Base-by-base conservation (phyloP, 305 asterid genomes). In the Fraxinus baroniana region DNA sequence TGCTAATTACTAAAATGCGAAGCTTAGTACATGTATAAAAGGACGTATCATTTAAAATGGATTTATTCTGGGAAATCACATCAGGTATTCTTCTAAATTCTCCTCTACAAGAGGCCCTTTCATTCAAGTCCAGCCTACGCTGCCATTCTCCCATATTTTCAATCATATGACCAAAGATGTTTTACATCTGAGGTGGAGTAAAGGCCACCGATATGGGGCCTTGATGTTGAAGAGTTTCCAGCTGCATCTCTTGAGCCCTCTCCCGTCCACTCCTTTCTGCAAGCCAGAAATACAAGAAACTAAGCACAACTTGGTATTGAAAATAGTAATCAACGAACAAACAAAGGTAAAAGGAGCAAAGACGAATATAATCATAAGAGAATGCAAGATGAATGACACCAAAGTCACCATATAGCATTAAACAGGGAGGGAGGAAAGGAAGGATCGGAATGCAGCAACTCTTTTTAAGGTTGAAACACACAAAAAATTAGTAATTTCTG, bases 91-190 rank as follows among this genome's bases (percentile, higher is more conserved):
- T 62, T 62, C 17, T 88, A 86, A 87, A 85, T 82, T 81, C 92
- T 79, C 90, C 86, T 52, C 44, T 71, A 81, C 84, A 81, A 84
- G 93, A 89, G 91, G 87, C 80, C 82, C 70, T 76, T 89, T 74
- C 78, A 84, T 84, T 83, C 82, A 73, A 76, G 86, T 86, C 87
- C 89, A 88, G 80, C 87, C 87, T 79, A 80, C 82, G 62, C 71
- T 22, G 77, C 80, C 88, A 76, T 82, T 57, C 74, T 39, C 82
- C 78, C 75, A 22, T 71, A 15, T 1, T 81, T 75, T 24, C 76
- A 90, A 81, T 91, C 91, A 85, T 84, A 91, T 55, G 97, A 89
- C 98, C 99, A 94, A 89, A 94, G 87, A 82, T 97, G 92, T 88
- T 90, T 97, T 91, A 89, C 95, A 91, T 93, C 96, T 78, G 94